Base-by-base conservation (phyloP, 1,284 basidiomycete genomes). In the Pseudozyma hubeiensis region DNA sequence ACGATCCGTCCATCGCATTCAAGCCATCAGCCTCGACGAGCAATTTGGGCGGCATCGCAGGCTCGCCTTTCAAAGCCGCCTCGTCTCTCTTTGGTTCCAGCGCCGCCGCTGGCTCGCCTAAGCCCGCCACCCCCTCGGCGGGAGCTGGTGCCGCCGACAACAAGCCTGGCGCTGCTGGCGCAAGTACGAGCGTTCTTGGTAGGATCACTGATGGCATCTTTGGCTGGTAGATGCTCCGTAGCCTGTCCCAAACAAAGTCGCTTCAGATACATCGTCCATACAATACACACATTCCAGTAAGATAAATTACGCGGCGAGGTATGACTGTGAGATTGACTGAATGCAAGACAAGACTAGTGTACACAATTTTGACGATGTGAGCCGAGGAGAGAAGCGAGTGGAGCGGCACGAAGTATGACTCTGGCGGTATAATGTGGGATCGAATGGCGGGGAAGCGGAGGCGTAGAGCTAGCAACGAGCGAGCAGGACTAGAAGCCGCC, bases 141-240 rank as follows among this genome's bases (percentile, higher is more conserved):
- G 35, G 37, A 30, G 50, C 52, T 1, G 14, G 14, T 9, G 31
- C 45, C 6, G n/a, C n/a, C 17, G 62, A 60, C 35, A 35, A 56
- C 31, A 57, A 64, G 52, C 44, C 56, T 29, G 54, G 55, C 19
- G 30, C 57, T 13, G 8, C 51, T 7, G 47, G 19, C 33, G 41
- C 45, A 40, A 55, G 53, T 34, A 60, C 61, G 10, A 61, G 66
- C 46, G 48, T 76, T 58, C 52, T 78, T 7, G 74, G 77, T 29
- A 65, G 74, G 35, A 64, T 80, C 40, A 76, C 78, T 3, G 78
- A 80, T n/a, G 74, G 77, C 31, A 72, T 80, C 41, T 80, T 80
- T 63, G 78, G 78, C 19, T 80, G 78, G 78, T 80, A 64, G 41
- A 49, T 29, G 7, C 10, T 30, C 10, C 24, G 3, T 37, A 2